These are phyloP conservation scores for Paraleonurus japonicus DNA, from an alignment of 257 asterid species.

Conservation along the genomic window DNA sequence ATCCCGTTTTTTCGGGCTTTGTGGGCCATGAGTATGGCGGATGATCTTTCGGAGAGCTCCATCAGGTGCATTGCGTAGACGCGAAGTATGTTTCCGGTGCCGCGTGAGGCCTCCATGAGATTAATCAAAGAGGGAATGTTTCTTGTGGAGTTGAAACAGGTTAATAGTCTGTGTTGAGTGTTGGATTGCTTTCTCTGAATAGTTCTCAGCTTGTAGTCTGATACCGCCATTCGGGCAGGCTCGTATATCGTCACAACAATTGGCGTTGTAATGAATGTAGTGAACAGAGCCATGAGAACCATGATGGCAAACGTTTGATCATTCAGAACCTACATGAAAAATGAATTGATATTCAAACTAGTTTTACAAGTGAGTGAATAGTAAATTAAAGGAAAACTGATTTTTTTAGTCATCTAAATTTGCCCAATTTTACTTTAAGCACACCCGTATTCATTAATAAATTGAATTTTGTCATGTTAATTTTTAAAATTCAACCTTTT, in stretches of 20 bases:
- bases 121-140: slow-evolving; percentile 30
- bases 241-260: slow-evolving; percentile 42
- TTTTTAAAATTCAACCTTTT: too few relatives aligned
- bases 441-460: too few relatives aligned
- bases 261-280: slow-evolving; percentile 49
- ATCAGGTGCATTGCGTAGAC: slow-evolving; percentile 59
- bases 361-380: not conserved
- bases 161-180: slow-evolving; percentile 7
- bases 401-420: too few relatives aligned
- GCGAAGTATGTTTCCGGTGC: slow-evolving; percentile 37
- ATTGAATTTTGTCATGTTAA: too few relatives aligned
- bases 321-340: slow-evolving; percentile 42
- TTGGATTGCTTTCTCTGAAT: slow-evolving; percentile 32
- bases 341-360: not conserved
- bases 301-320: slow-evolving; percentile 54
- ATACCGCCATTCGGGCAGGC: slow-evolving; percentile 40
- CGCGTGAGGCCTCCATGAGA: slow-evolving; percentile 58
- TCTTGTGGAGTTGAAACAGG: slow-evolving; percentile 22
- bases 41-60: slow-evolving; percentile 50
- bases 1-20: slow-evolving; percentile 27
- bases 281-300: slow-evolving; percentile 52
- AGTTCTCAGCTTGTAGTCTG: slow-evolving; percentile 43
- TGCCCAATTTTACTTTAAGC: too few relatives aligned
- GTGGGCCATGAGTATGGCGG: slow-evolving; percentile 51
- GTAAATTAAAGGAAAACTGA: not conserved